A percentile compares a stretch with the other conserved stretches of the same genome.
phyloP scores from a whole-genome alignment of 2,329 filamentous ascomycete species.

The Phialophora macrospora region DNA sequence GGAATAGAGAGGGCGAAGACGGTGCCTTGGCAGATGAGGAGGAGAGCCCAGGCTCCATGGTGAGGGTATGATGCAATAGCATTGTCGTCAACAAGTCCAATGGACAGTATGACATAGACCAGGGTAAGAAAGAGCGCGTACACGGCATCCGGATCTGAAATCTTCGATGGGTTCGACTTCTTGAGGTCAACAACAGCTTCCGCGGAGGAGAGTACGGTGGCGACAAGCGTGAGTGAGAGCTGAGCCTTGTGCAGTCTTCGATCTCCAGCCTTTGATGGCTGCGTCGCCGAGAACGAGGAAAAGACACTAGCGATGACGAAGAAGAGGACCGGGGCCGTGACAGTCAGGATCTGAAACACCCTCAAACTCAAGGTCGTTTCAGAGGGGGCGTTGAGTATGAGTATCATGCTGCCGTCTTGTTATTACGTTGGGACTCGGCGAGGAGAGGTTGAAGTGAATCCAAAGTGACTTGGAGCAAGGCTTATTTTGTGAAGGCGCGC shows the following conservation, averaged over 20 bases:
- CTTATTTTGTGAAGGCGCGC: not conserved
- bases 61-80: constrained; percentile 66
- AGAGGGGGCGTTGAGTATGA: not conserved
- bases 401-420: constrained; percentile 4
- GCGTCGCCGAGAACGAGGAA: constrained; percentile 6
- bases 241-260: constrained; percentile 15
- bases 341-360: constrained; percentile 14
- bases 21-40: constrained; percentile 59
- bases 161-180: constrained; percentile 11
- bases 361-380: not conserved
- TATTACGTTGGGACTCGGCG: not conserved
- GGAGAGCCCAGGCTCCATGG: constrained; percentile 66
- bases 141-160: constrained; percentile 26
- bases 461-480: not conserved
- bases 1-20: constrained; percentile 15
- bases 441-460: not conserved
- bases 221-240: constrained; percentile 9
- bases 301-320: constrained; percentile 14
- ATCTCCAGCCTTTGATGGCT: not conserved
- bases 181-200: constrained; percentile 19
- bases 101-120: constrained; percentile 64
- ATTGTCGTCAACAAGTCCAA: constrained; percentile 58
- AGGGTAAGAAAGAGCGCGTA: constrained; percentile 29
- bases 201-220: constrained; percentile 7
- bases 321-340: constrained; percentile 12